These are phyloP conservation scores for Toxoplasma gondii DNA, from an alignment of 169 alveolate genomes.

Conservation along the genomic window DNA sequence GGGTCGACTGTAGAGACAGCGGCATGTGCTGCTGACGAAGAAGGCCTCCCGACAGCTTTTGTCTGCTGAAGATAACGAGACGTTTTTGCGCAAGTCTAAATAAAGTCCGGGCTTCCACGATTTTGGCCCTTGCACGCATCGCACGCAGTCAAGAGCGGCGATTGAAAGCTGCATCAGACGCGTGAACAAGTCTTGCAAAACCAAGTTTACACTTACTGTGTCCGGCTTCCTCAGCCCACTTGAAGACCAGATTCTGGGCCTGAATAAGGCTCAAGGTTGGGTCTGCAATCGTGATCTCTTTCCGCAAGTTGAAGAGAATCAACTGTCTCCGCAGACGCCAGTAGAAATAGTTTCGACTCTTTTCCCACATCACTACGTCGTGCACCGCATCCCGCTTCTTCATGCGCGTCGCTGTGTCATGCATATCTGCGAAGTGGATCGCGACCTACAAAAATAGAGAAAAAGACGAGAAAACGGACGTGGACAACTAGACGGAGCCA, in stretches of 20 bases:
- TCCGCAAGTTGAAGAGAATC: conserved; percentile 72
- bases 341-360: conserved; percentile 76
- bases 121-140: too few species aligned
- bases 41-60: too few species aligned
- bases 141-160: too few species aligned
- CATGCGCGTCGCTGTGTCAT: conserved; percentile 82
- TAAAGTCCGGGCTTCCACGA: too few species aligned
- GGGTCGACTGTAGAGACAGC: too few species aligned
- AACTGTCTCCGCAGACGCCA: conserved; percentile 78
- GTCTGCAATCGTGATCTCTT: conserved; percentile 46
- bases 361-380: conserved; percentile 81
- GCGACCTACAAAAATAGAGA: conserved; percentile 68
- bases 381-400: conserved; percentile 76
- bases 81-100: too few species aligned
- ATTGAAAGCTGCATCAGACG: too few species aligned
- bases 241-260: conserved; percentile 43
- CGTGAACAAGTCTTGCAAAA: too few species aligned
- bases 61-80: too few species aligned
- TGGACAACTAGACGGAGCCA: background rate
- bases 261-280: conserved; percentile 39
- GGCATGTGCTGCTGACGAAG: too few species aligned
- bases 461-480: background rate
- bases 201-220: background rate
- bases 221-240: conserved; percentile 68
- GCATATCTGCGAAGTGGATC: conserved; percentile 80